A percentile compares a stretch with the other conserved stretches of the same genome.
Conservation (phyloP, 2,329 filamentous ascomycete genomes). For the Sporothrix phasma region DNA sequence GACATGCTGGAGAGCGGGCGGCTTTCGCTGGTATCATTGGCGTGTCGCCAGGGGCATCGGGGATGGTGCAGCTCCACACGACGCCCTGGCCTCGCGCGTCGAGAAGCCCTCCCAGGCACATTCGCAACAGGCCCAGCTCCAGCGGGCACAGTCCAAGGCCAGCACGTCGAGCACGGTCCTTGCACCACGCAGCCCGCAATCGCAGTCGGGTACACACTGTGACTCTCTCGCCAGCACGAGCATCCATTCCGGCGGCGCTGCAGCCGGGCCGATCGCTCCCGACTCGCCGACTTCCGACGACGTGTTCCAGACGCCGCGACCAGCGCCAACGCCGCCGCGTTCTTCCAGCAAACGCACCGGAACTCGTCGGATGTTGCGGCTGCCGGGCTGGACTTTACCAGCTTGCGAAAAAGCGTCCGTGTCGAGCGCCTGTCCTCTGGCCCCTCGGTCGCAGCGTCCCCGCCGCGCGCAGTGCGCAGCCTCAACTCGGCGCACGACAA, state of each 20-base stretch:
- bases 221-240: slow-evolving; percentile 21
- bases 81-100: background rate
- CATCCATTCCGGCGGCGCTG: background rate
- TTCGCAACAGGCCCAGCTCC: slow-evolving; percentile 16
- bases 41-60: background rate
- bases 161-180: slow-evolving; percentile 24
- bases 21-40: slow-evolving; percentile 17
- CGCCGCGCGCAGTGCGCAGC: slow-evolving; percentile 25
- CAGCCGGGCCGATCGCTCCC: slow-evolving; percentile 18
- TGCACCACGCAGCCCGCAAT: slow-evolving; percentile 30
- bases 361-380: slow-evolving; percentile 35
- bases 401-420: slow-evolving; percentile 34
- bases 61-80: background rate
- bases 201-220: slow-evolving; percentile 28
- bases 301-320: slow-evolving; percentile 39
- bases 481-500: slow-evolving; percentile 26
- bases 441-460: slow-evolving; percentile 26
- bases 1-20: slow-evolving; percentile 18
- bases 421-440: slow-evolving; percentile 34
- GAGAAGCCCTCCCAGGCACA: background rate
- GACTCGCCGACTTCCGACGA: slow-evolving; percentile 37
- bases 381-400: slow-evolving; percentile 27
- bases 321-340: slow-evolving; percentile 29
- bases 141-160: slow-evolving; percentile 25
- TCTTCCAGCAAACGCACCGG: slow-evolving; percentile 29